Conservation (phyloP, 306 rosid species). For the Ochetophila trinervis region DNA sequence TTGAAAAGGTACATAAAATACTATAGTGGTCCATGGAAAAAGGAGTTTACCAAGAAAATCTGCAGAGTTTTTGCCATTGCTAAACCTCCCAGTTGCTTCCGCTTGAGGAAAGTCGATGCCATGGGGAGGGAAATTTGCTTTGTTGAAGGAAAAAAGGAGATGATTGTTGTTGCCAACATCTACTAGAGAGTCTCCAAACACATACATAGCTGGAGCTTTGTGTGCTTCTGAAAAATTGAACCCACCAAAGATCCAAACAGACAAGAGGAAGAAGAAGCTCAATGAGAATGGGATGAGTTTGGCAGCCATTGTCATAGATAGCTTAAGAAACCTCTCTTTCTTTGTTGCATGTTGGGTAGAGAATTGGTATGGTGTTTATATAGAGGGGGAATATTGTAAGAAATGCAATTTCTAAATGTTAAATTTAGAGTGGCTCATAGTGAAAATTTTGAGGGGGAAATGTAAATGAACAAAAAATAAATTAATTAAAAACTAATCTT, state of each 20-base stretch:
- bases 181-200: constrained; percentile 36
- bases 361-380: not conserved
- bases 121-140: constrained; percentile 49
- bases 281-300: not conserved
- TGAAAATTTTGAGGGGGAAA: too few species aligned
- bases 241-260: not conserved
- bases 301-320: not conserved
- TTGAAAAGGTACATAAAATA: too few species aligned
- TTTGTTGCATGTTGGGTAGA: not conserved
- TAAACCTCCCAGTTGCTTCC: constrained; percentile 50
- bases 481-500: too few species aligned
- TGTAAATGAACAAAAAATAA: not conserved
- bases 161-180: constrained; percentile 43
- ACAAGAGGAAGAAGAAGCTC: not conserved
- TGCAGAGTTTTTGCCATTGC: constrained; percentile 67
- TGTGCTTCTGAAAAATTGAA: not conserved
- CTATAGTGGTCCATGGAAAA: not conserved
- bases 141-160: constrained; percentile 20
- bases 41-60: constrained; percentile 46
- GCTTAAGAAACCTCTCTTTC: not conserved
- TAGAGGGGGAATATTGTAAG: not conserved
- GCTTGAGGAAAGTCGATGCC: constrained; percentile 57
- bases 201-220: constrained; percentile 26
- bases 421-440: too few species aligned
- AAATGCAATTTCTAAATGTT: not conserved